These are phyloP conservation scores for Mortierella sp. DNA, from an alignment of 371 early-diverging fungal species.

Conservation along the genomic window DNA sequence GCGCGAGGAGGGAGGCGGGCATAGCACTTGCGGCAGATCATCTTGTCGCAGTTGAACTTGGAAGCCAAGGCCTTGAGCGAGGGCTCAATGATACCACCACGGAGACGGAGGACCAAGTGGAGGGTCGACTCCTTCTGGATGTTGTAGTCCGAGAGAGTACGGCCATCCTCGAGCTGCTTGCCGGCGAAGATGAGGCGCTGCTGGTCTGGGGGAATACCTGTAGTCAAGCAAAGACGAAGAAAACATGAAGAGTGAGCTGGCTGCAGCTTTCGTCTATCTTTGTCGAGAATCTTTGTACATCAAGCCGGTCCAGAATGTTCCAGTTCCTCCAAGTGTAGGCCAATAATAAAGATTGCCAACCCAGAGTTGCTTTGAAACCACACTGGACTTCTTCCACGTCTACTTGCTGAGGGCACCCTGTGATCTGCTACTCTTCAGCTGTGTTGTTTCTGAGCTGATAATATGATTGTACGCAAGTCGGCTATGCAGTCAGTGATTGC, in stretches of 20 bases:
- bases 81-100: constrained; percentile 98
- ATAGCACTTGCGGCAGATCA: constrained; percentile 99
- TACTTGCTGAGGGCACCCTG: too few species aligned
- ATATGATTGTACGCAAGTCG: too few species aligned
- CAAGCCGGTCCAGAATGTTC: too few species aligned
- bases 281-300: too few species aligned
- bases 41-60: constrained; percentile 99
- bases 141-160: constrained; percentile 89
- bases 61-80: constrained; percentile 97
- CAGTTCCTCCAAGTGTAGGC: too few species aligned
- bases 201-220: constrained; percentile 99
- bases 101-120: constrained; percentile 98
- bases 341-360: too few species aligned
- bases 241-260: background rate
- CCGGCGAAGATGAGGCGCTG: constrained; percentile 99
- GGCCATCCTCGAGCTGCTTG: constrained; percentile 99
- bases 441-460: too few species aligned
- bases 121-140: constrained; percentile 98
- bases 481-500: too few species aligned
- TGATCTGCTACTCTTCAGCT: too few species aligned
- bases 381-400: too few species aligned
- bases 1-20: constrained; percentile 99
- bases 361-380: too few species aligned
- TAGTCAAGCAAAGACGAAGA: background rate
- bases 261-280: too few species aligned